A percentile compares a stretch with the other conserved stretches of the same genome.
Evolutionary conservation across 1,139 yeast genomes (phyloP).

Genomic region (Pichia sp.): DNA sequence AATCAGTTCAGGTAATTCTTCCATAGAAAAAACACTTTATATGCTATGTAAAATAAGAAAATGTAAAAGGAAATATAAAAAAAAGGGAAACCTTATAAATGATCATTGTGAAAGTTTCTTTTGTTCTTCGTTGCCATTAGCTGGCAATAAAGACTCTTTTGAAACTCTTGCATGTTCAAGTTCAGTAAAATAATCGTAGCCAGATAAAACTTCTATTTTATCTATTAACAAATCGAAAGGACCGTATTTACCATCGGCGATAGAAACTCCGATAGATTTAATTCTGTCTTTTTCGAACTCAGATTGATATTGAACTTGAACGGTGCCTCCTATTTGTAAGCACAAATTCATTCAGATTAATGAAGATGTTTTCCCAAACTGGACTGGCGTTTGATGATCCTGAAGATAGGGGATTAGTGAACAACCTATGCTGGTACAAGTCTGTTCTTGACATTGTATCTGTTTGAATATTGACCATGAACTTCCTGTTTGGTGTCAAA

Average conservation of each 20-base stretch:
- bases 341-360: constrained; percentile 74
- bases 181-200: constrained; percentile 42
- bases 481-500: constrained; percentile 40
- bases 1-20: no score
- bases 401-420: constrained; percentile 36
- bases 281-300: constrained; percentile 63
- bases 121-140: not conserved
- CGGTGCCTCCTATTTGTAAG: constrained; percentile 76
- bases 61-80: constrained; percentile 6
- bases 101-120: constrained; percentile 3
- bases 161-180: constrained; percentile 33
- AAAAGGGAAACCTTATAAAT: not conserved
- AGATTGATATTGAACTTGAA: constrained; percentile 55
- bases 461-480: constrained; percentile 76
- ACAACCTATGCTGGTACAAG: constrained; percentile 76
- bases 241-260: constrained; percentile 75
- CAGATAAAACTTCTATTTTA: constrained; percentile 68
- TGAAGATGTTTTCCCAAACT: constrained; percentile 74
- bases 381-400: not conserved
- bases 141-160: constrained; percentile 13
- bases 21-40: not conserved
- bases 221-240: constrained; percentile 68
- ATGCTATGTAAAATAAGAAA: not conserved
- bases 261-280: constrained; percentile 73
- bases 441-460: constrained; percentile 76